Percentiles rank a stretch among this genome's conserved stretches.
These are phyloP conservation scores for Erythrobasidium hasegawianum DNA, from an alignment of 1,284 basidiomycete genomes.

Conservation along the genomic window DNA sequence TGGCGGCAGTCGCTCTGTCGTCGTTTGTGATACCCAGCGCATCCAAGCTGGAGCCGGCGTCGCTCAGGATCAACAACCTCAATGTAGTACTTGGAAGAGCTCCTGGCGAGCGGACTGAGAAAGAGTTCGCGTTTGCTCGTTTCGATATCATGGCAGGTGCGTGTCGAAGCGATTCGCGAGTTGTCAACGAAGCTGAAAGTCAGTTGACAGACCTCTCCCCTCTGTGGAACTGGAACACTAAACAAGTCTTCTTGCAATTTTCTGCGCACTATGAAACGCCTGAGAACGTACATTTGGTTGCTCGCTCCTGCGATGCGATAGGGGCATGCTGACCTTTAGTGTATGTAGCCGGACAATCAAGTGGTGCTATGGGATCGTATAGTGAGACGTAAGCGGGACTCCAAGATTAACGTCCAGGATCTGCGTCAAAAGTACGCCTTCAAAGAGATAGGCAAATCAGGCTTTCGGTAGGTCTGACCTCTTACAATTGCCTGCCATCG, in stretches of 20 bases:
- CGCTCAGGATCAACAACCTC: conserved; percentile 59
- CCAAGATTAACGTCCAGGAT: conserved; percentile 59
- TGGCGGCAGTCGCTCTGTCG: conserved; percentile 64
- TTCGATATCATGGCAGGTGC: conserved; percentile 72
- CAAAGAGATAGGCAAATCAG: conserved; percentile 57
- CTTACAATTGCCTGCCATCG: not conserved
- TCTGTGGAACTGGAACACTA: conserved; percentile 90
- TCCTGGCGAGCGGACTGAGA: conserved; percentile 57
- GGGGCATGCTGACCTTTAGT: conserved; percentile 15
- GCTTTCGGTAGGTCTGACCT: not conserved
- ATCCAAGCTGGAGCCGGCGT: conserved; percentile 58
- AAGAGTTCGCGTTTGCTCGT: conserved; percentile 69
- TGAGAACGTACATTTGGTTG: conserved; percentile 59
- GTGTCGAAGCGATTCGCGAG: conserved; percentile 37
- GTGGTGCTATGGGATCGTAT: conserved; percentile 91
- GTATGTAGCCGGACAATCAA: conserved; percentile 64
- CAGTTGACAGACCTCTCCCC: conserved; percentile 62
- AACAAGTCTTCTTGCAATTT: conserved; percentile 81
- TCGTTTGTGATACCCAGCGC: conserved; percentile 55
- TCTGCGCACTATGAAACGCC: conserved; percentile 70
- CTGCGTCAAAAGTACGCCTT: conserved; percentile 80
- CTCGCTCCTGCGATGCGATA: conserved; percentile 3
- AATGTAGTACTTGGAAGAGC: conserved; percentile 55
- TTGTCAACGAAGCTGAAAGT: not conserved
- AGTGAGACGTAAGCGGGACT: conserved; percentile 69